Evolutionary conservation across 352 stramenopile species (phyloP), one percentile per base, ranked within the genome.

Genomic region (Globisporangium takayamanum): DNA sequence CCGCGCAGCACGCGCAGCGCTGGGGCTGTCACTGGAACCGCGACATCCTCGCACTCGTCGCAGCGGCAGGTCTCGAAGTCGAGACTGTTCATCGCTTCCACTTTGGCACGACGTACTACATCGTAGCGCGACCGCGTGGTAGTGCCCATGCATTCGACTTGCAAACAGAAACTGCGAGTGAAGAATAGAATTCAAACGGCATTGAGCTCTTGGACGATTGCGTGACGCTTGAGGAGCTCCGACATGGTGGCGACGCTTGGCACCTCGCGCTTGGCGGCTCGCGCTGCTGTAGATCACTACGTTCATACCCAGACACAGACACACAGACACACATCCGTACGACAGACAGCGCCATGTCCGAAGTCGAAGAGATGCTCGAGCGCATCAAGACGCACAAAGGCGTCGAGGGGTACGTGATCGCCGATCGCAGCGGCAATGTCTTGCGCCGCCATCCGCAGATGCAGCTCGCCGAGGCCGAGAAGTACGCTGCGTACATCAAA

Each of bases 1-100:
- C 92, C 0, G 78, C 88, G 57, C 64, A 87, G 46, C 95, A 98
- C 60, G 87, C 90, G 18, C 82, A 95, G 67, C 91, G 95, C 47
- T 99, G 95, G 96, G 96, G 96, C 25, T 99, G 94, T 63, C 84
- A 96, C 50, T 98, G 92, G 92, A 99, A 99, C 71, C 73, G 94
- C 49, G 94, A 99, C 68, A 97, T 98, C 47, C 70, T 96, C 50
- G 67, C 64, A 12, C 78, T 99, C 41, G 71, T 98, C 20, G 60
- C 90, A 18, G 50, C 87, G 22, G 77, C 92, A 0, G 89, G 87
- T 8, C 75, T 98, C 16, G 66, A 95, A 39, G 56, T 98, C 16
- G 86, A 96, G 66, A 89, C 80, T 6, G 54, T 96, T 47, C 66
- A 82, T 56, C 89, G 85, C 41, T 98, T 95, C 74, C 94, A 99